Conservation (phyloP, 2,329 filamentous ascomycete genomes). For the Paecilomyces sp. region DNA sequence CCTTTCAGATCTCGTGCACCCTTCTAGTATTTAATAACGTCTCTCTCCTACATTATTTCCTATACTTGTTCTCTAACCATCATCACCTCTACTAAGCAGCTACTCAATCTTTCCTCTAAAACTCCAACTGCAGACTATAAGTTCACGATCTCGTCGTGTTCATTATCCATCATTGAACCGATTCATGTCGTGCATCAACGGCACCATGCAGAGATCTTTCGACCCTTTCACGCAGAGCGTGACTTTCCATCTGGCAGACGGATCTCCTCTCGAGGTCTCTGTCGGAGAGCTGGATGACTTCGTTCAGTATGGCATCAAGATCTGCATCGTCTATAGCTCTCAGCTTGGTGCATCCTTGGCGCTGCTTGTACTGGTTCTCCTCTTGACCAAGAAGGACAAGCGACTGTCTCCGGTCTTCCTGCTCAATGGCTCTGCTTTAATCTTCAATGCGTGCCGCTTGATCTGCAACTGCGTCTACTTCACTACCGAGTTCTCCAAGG, state of each 20-base stretch:
- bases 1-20: neutral
- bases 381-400: slow-evolving; percentile 61
- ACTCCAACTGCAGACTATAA: neutral
- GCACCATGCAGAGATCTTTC: slow-evolving; percentile 25
- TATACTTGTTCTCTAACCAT: neutral
- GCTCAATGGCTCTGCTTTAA: slow-evolving; percentile 57
- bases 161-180: neutral
- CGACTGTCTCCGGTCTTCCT: slow-evolving; percentile 57
- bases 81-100: neutral
- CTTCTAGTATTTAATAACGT: neutral
- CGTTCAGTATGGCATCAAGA: slow-evolving; percentile 40
- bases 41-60: neutral
- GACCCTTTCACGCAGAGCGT: slow-evolving; percentile 48
- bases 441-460: slow-evolving; percentile 52
- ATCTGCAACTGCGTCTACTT: slow-evolving; percentile 45
- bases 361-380: slow-evolving; percentile 58
- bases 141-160: neutral
- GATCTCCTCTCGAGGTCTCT: slow-evolving; percentile 32
- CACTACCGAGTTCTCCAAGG: slow-evolving; percentile 52
- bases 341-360: slow-evolving; percentile 64
- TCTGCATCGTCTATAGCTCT: slow-evolving; percentile 58
- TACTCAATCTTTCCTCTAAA: neutral
- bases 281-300: slow-evolving; percentile 40
- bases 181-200: neutral
- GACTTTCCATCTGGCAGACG: slow-evolving; percentile 40